Evolutionary conservation across 2,329 filamentous ascomycete genomes (phyloP).

Genomic region (Diaporthe sp.): DNA sequence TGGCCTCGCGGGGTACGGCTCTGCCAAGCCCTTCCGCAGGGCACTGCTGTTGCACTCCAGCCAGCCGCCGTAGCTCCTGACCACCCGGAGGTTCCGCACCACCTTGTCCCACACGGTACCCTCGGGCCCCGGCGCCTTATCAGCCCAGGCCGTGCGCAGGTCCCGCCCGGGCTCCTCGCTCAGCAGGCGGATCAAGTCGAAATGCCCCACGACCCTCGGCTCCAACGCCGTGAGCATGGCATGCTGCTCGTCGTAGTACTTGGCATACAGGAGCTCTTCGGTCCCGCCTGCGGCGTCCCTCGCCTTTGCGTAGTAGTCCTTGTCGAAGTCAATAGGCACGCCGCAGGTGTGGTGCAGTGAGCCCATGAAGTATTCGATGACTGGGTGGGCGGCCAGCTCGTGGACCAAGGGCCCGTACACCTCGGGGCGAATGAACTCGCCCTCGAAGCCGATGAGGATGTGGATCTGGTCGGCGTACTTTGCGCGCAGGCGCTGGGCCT

Average conservation of each 20-base stretch:
- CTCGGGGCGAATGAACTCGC: conserved; percentile 86
- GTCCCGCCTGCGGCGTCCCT: conserved; percentile 49
- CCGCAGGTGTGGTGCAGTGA: conserved; percentile 91
- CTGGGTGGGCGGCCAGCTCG: conserved; percentile 66
- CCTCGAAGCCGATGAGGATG: conserved; percentile 90
- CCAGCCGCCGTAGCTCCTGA: conserved; percentile 80
- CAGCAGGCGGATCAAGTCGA: conserved; percentile 88
- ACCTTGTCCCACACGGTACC: conserved; percentile 78
- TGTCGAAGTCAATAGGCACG: conserved; percentile 90
- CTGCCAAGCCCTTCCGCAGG: conserved; percentile 86
- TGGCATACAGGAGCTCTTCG: conserved; percentile 80
- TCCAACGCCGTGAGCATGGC: conserved; percentile 79
- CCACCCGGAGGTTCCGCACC: conserved; percentile 76
- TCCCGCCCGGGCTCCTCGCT: conserved; percentile 75
- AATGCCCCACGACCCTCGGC: conserved; percentile 89
- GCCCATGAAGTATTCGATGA: conserved; percentile 90
- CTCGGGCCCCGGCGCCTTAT: conserved; percentile 27
- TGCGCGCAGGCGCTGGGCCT: conserved; percentile 78
- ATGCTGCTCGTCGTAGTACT: conserved; percentile 89
- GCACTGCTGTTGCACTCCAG: conserved; percentile 91
- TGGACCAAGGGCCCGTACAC: conserved; percentile 65
- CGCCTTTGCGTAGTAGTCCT: conserved; percentile 71
- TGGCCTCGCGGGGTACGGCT: conserved; percentile 86
- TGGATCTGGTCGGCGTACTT: conserved; percentile 78
- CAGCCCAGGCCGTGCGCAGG: conserved; percentile 61